A percentile compares a stretch with the other conserved stretches of the same genome.
These are phyloP conservation scores for Allium fistulosum DNA, from an alignment of 106 monocot species.

Conservation along the genomic window DNA sequence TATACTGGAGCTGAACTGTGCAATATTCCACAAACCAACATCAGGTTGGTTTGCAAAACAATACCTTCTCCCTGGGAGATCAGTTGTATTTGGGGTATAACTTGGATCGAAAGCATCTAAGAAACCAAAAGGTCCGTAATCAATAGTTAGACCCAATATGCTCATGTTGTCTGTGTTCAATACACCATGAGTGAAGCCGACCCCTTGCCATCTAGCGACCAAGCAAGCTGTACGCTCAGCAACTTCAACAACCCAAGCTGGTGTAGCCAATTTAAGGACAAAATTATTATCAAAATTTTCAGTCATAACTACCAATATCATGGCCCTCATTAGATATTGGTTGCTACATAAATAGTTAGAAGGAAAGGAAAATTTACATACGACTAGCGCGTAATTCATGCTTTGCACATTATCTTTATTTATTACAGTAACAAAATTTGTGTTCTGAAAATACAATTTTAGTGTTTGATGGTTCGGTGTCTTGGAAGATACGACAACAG, in stretches of 20 bases:
- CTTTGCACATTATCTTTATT: too few relatives aligned
- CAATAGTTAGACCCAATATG: conserved; percentile 89
- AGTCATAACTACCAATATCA: background rate
- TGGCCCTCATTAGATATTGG: background rate
- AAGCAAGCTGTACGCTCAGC: conserved; percentile 83
- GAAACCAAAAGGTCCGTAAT: conserved; percentile 98
- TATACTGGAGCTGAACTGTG: conserved; percentile 69
- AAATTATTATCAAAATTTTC: conserved; percentile 1
- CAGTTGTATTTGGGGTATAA: conserved; percentile 96
- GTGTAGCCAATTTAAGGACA: background rate
- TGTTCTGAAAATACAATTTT: too few relatives aligned
- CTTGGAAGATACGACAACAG: too few relatives aligned
- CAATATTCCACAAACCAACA: conserved; percentile 93
- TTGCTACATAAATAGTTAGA: too few relatives aligned
- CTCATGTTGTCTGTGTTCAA: conserved; percentile 99
- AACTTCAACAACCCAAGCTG: conserved; percentile 95
- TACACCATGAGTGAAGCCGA: conserved; percentile 94
- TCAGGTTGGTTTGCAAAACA: conserved; percentile 99
- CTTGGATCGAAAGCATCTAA: conserved; percentile 98
- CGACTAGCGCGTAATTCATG: too few relatives aligned
- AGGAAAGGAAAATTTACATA: too few relatives aligned
- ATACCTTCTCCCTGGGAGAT: conserved; percentile 91
- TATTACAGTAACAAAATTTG: too few relatives aligned
- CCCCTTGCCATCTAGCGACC: conserved; percentile 89
- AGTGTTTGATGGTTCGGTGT: too few relatives aligned